Evolutionary conservation across 1,139 yeast genomes (phyloP), one percentile per base, ranked within the genome.

Genomic region (Yamadazyma aaseri): DNA sequence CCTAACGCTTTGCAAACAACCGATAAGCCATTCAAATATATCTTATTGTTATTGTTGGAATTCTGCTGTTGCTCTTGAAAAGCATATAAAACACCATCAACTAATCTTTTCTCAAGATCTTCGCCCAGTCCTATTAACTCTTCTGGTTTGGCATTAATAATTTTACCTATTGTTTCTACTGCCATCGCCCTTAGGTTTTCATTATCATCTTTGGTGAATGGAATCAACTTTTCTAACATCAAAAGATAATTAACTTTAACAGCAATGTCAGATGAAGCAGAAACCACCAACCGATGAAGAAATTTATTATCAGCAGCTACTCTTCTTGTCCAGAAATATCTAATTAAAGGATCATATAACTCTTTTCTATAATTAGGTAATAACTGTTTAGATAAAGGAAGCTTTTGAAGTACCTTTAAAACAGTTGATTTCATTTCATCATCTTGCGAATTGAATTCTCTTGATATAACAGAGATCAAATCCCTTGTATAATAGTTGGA

Each of bases 351-450:
- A 0, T 76, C 76, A 6, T 82, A 51, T 1, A 86, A 71, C 17
- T 76, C 76, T 3, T 32, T 38, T 6, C 56, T 50, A 34, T 60
- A 66, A 20, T 61, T 52, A 12, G 50, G 53, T 5, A 65, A 47
- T 5, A 66, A 41, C 20, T 54, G 51, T 15, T 50, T 47, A 5
- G 63, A 49, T 12, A 69, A 44, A 2, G 74, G 75, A 28, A 68
- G 50, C 11, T 46, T 48, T 6, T 46, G 46, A 29, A 69, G 41
- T 8, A 67, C 60, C 26, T 51, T 64, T 34, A 92, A 59, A 3
- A 90, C 83, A 0, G 92, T 76, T 42, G 76, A 76, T 49, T 79
- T 79, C 94, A 92, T 85, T 36, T 90, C 97, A 43, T 86, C 96
- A 51, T 89, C 96, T 0, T 95, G 90, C 0, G 95, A 76, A 25